Base-by-base conservation (phyloP, 371 early-diverging fungal genomes). In the Rhizopus delemar region DNA sequence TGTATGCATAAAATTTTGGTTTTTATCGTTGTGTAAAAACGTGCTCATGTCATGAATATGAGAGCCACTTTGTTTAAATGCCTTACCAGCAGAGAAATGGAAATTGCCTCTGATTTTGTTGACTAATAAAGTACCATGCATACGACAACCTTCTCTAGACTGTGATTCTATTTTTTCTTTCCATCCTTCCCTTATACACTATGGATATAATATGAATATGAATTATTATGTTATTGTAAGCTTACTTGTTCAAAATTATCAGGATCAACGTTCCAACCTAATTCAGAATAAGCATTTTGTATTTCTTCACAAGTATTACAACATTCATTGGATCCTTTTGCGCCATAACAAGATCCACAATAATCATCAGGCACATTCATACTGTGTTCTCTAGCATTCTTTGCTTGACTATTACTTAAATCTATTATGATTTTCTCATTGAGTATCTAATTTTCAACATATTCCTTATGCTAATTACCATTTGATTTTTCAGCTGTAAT, bases 261-360 rank as follows among this genome's bases (percentile, higher is more conserved):
- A 0, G 88, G 78, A 45, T 84, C 70, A 50, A 91, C 85, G 1
- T 86, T 81, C 97, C 96, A 96, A 7, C 93, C 92, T 45, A 73
- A 74, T 29, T 77, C 81, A 3, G 69, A 70, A 66, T 98, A 96
- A 0, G 95, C 93, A 53, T 83, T 75, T 48, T 85, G 82, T 28
- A 98, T 94, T 5, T 92, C 93, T 36, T 92, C 92, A 69, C 98
- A 98, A 0, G 95, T 91, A 70, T 96, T 94, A 74, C 98, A 97
- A 78, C 98, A 98, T 41, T 74, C 80, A 5, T 61, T 69, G 4
- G 39, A 34, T 0, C 88, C 86, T 29, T 71, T 69, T 9, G 88
- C 95, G 46, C 94, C 94, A 63, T 93, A 97, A 74, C 98, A 97
- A 56, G 80, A 70, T 4, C 98, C 96, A 72, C 97, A 96, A 64